phyloP scores from a whole-genome alignment of 805 yeast species.

The Hanseniaspora occidentalis region DNA sequence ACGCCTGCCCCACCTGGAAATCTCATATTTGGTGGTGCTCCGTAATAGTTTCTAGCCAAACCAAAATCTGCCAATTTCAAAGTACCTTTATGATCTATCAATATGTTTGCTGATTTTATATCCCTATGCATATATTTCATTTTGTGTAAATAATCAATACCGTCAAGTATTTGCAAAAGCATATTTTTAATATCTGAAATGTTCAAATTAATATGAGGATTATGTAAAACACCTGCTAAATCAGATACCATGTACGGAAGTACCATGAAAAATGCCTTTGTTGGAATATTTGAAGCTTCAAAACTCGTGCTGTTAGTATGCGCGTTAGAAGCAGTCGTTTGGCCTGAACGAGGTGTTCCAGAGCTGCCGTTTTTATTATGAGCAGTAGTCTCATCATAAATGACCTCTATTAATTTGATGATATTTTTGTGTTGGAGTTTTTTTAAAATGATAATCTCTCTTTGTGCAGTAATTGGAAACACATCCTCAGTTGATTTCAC shows the following conservation, averaged over 20 bases:
- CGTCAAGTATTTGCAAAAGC: conserved; percentile 63
- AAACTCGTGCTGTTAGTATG: conserved; percentile 3
- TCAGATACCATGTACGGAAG: conserved; percentile 90
- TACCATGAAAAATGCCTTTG: conserved; percentile 52
- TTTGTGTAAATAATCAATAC: conserved; percentile 64
- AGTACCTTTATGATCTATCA: conserved; percentile 62
- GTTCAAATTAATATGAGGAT: conserved; percentile 49
- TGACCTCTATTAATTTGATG: conserved; percentile 67
- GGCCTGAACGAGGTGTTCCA: conserved; percentile 5
- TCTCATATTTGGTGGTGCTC: conserved; percentile 40
- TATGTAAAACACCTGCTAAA: conserved; percentile 77
- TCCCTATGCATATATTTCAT: conserved; percentile 66
- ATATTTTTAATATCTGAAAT: conserved; percentile 72
- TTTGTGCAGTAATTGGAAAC: conserved; percentile 87
- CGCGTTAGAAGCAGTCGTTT: background rate
- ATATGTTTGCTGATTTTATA: conserved; percentile 90
- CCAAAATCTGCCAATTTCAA: conserved; percentile 95
- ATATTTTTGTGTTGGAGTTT: conserved; percentile 57
- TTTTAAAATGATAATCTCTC: conserved; percentile 80
- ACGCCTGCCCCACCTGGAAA: conserved; percentile 32
- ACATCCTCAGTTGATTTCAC: conserved; percentile 36
- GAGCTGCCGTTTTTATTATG: conserved; percentile 7
- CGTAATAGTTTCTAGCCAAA: conserved; percentile 65
- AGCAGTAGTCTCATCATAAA: conserved; percentile 36
- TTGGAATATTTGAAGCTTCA: conserved; percentile 15